These are phyloP conservation scores for Fusarium euwallaceae DNA, from an alignment of 2,329 filamentous ascomycete species.

Conservation along the genomic window DNA sequence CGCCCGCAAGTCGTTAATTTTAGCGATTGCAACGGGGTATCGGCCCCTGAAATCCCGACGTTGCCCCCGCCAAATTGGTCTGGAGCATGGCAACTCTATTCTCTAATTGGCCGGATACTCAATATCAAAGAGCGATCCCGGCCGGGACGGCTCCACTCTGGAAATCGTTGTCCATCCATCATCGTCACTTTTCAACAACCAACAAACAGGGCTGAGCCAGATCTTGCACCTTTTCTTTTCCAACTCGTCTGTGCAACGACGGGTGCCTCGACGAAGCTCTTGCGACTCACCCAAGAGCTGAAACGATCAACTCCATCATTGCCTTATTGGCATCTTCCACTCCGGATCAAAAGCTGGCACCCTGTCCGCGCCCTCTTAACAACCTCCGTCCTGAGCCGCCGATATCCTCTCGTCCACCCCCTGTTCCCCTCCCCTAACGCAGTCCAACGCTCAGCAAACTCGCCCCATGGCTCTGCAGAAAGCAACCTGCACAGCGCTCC, in stretches of 20 bases:
- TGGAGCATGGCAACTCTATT: conserved; percentile 18
- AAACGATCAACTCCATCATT: neutral
- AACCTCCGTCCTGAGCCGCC: conserved; percentile 10
- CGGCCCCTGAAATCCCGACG: conserved; percentile 41
- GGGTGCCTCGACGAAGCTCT: neutral
- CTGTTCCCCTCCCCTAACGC: conserved; percentile 19
- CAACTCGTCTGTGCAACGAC: conserved; percentile 14
- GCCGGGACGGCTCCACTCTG: conserved; percentile 36
- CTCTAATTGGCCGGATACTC: conserved; percentile 30
- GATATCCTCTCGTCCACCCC: conserved; percentile 27
- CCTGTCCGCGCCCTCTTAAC: neutral
- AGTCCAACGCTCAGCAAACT: conserved; percentile 30
- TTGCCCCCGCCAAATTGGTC: conserved; percentile 39
- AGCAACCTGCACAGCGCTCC: conserved; percentile 41
- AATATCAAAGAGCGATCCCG: conserved; percentile 27
- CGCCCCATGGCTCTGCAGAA: conserved; percentile 46
- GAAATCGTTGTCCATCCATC: conserved; percentile 42
- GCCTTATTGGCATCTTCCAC: neutral
- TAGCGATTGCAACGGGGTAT: conserved; percentile 33
- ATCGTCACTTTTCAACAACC: conserved; percentile 43
- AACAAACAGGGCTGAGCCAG: conserved; percentile 33
- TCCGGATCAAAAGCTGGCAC: neutral
- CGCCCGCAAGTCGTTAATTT: conserved; percentile 25
- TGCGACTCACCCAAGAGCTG: neutral
- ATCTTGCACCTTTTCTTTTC: conserved; percentile 25